Evolutionary conservation across 1,139 yeast species (phyloP), one percentile per base, ranked within the genome.

Genomic region (Nakaseomyces uthaithaninus): DNA sequence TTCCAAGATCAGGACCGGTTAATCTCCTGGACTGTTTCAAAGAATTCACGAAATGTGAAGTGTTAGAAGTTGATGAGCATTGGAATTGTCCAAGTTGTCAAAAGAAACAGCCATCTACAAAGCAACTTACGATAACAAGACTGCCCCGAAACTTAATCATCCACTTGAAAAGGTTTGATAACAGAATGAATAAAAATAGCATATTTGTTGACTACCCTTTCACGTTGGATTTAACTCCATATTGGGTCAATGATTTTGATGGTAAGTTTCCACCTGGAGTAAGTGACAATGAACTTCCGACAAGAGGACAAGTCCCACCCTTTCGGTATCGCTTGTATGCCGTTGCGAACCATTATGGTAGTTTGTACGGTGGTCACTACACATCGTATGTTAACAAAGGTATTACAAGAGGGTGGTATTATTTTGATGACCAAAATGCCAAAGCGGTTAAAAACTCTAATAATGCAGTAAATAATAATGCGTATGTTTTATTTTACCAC

Each of bases 11-110:
- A 34, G 30, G 54, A 15, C 50, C 50, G 34, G 28, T 57, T 17
- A 51, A 59, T n/a, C 60, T 87, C 27, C 64, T 72, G 36, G 82
- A 79, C 43, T 83, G 94, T 54, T 68, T 84, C 46, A 69, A 75
- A 46, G 79, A 77, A 50, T 84, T 83, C 55, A 76, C 80, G 2
- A 74, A 68, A 44, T 57, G 65, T n/a, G 94, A 85, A 56, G 55
- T 72, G 8, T 66, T 89, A 40, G 91, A 80, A 45, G 85, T 80
- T 12, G 78, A 81, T 40, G 84, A 89, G 55, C 77, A 84, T 45
- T 87, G 96, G 96, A 72, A 73, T 47, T 89, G 97, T 61, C 84
- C 95, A 2, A 63, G 66, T 16, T 89, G 97, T 63, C 77, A 79
- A 49, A 65, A 65, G 48, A 74, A 71, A 43, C 74, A 82, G n/a